A percentile compares a stretch with the other conserved stretches of the same genome.
Conservation (phyloP, 1,139 yeast species). For the Sugiyamaella sp. region DNA sequence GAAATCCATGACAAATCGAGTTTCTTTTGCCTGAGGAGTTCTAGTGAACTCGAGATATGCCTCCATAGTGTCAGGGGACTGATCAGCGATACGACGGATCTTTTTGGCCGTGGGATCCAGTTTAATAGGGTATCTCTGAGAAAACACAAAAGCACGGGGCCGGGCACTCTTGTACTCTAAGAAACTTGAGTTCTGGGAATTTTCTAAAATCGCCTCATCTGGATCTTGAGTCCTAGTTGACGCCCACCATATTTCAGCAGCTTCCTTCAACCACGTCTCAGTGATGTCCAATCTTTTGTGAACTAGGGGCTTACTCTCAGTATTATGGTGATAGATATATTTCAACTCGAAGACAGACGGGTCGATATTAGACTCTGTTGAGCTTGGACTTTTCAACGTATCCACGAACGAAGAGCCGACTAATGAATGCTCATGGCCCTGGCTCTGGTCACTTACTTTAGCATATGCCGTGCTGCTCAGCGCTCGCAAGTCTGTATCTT, state of each 20-base stretch:
- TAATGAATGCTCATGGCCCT: background rate
- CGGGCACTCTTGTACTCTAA: background rate
- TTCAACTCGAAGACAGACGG: constrained; percentile 24
- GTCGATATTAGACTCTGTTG: background rate
- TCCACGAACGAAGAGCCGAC: background rate
- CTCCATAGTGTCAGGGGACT: constrained; percentile 68
- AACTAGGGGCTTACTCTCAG: constrained; percentile 22
- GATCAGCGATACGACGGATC: constrained; percentile 55
- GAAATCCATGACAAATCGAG: constrained; percentile 30
- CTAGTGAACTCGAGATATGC: constrained; percentile 64
- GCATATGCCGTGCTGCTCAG: too few relatives aligned
- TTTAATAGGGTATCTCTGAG: constrained; percentile 6
- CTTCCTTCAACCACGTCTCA: constrained; percentile 14
- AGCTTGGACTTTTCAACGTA: background rate
- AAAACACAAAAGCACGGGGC: background rate
- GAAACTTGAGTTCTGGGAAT: background rate
- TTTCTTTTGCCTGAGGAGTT: constrained; percentile 21
- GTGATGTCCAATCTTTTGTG: constrained; percentile 31
- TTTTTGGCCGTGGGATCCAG: constrained; percentile 25
- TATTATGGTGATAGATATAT: constrained; percentile 34
- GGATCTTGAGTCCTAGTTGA: background rate
- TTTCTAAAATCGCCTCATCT: background rate
- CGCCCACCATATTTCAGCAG: background rate
- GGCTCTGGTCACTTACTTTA: background rate
- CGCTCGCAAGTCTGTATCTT: too few relatives aligned